Percentiles rank a stretch among this genome's conserved stretches.
Conservation (phyloP, 2,329 filamentous ascomycete species). For the Ascocoryne sarcoides region DNA sequence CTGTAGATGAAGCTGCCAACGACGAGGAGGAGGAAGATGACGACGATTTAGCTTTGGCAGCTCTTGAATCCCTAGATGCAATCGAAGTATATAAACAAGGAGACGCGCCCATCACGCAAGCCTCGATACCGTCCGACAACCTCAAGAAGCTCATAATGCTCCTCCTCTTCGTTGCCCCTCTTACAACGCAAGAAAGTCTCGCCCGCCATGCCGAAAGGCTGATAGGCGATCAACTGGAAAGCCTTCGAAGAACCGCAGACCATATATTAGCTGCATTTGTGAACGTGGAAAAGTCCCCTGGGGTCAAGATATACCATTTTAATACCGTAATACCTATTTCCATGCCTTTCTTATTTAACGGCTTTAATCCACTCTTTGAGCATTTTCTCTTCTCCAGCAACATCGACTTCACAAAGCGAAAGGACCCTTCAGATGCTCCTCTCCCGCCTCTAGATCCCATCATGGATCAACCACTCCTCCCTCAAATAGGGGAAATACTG, state of each 20-base stretch:
- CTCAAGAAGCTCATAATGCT: conserved; percentile 63
- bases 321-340: conserved; percentile 48
- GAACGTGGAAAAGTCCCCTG: conserved; percentile 53
- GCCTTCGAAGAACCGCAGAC: conserved; percentile 53
- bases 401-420: conserved; percentile 46
- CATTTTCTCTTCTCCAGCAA: conserved; percentile 69
- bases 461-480: conserved; percentile 34
- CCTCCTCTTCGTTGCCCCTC: conserved; percentile 55
- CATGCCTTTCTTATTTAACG: conserved; percentile 58
- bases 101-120: conserved; percentile 45
- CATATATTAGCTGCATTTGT: conserved; percentile 58
- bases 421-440: conserved; percentile 18
- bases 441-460: conserved; percentile 14
- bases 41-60: conserved; percentile 57
- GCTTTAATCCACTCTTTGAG: conserved; percentile 61
- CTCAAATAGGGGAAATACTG: conserved; percentile 53
- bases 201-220: conserved; percentile 51
- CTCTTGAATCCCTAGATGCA: conserved; percentile 59
- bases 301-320: conserved; percentile 55
- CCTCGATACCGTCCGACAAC: conserved; percentile 66
- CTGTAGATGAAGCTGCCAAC: conserved; percentile 34
- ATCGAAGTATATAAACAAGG: conserved; percentile 50
- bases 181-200: conserved; percentile 56
- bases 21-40: conserved; percentile 41
- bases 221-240: conserved; percentile 44